Percentiles rank a stretch among this genome's conserved stretches.
Conservation (phyloP, 1,139 yeast species). For the Magnusiomyces clavatus region DNA sequence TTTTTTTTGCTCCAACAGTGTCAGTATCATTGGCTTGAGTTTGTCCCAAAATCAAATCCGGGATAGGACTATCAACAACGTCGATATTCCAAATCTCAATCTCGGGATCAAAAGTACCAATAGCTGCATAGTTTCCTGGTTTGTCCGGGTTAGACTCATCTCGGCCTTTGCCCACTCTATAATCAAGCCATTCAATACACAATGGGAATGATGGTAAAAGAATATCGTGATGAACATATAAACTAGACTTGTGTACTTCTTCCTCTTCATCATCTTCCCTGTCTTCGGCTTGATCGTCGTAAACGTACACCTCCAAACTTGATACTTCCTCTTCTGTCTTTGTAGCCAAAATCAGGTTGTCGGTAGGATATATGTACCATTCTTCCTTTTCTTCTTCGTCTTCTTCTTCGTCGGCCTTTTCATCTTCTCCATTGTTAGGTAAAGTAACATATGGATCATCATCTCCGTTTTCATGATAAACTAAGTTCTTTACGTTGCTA, state of each 20-base stretch:
- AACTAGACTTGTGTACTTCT: conserved; percentile 47
- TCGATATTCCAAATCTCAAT: conserved; percentile 97
- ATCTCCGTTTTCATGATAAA: conserved; percentile 51
- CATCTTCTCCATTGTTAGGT: conserved; percentile 45
- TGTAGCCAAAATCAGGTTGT: conserved; percentile 80
- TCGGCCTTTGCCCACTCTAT: conserved; percentile 33
- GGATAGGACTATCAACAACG: conserved; percentile 87
- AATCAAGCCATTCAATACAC: conserved; percentile 92
- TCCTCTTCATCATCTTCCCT: conserved; percentile 55
- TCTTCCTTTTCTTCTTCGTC: conserved; percentile 71
- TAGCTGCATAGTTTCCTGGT: conserved; percentile 86
- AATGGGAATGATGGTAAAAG: conserved; percentile 97
- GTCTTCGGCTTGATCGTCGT: conserved; percentile 69
- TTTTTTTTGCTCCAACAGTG: conserved; percentile 35
- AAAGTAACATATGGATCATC: conserved; percentile 71
- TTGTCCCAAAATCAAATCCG: conserved; percentile 87
- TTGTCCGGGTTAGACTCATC: conserved; percentile 32
- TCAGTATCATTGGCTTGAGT: conserved; percentile 46
- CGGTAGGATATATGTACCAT: conserved; percentile 81
- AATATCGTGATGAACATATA: conserved; percentile 92
- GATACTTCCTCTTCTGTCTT: conserved; percentile 96
- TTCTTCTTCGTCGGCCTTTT: conserved; percentile 45
- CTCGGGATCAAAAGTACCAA: conserved; percentile 96
- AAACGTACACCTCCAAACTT: conserved; percentile 84
- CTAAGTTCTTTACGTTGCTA: conserved; percentile 38